phyloP scores from a whole-genome alignment of 176 grass and related monocot genomes.

The Triticum turgidum region DNA sequence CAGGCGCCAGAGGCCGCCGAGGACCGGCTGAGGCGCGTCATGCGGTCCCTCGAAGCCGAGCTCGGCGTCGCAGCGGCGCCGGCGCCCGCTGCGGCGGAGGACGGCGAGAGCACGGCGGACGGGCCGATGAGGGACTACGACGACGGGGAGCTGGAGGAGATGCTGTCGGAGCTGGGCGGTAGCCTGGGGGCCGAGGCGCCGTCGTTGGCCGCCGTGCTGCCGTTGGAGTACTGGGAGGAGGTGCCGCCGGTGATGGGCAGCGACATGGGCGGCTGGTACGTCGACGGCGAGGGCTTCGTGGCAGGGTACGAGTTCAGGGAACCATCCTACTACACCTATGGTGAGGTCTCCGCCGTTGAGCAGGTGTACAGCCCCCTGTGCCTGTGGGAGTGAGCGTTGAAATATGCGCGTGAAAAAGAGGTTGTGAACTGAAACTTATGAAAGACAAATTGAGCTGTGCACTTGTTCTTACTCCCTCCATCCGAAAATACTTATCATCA shows the following conservation, averaged over 20 bases:
- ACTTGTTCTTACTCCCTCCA: no score
- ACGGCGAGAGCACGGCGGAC: background rate
- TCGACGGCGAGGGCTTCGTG: constrained; percentile 23
- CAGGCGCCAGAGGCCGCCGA: constrained; percentile 29
- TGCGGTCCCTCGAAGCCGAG: constrained; percentile 65
- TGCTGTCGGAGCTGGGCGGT: constrained; percentile 36
- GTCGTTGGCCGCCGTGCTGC: background rate
- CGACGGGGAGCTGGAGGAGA: constrained; percentile 41
- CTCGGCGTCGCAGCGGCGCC: background rate
- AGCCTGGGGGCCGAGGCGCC: background rate
- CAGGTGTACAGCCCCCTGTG: constrained; percentile 66
- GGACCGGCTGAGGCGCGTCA: constrained; percentile 49
- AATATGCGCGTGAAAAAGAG: background rate
- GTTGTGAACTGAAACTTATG: background rate
- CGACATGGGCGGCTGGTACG: constrained; percentile 44
- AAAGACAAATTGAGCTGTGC: background rate
- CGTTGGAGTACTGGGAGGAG: constrained; percentile 49
- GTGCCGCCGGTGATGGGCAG: constrained; percentile 28
- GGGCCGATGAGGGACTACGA: background rate
- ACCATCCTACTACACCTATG: constrained; percentile 32
- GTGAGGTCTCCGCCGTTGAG: constrained; percentile 27
- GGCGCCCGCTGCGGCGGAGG: background rate
- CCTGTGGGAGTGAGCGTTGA: constrained; percentile 50
- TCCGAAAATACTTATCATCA: no score
- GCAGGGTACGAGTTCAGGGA: constrained; percentile 49